phyloP scores from a whole-genome alignment of 352 stramenopile genomes.

The Globisporangium iwayamae region DNA sequence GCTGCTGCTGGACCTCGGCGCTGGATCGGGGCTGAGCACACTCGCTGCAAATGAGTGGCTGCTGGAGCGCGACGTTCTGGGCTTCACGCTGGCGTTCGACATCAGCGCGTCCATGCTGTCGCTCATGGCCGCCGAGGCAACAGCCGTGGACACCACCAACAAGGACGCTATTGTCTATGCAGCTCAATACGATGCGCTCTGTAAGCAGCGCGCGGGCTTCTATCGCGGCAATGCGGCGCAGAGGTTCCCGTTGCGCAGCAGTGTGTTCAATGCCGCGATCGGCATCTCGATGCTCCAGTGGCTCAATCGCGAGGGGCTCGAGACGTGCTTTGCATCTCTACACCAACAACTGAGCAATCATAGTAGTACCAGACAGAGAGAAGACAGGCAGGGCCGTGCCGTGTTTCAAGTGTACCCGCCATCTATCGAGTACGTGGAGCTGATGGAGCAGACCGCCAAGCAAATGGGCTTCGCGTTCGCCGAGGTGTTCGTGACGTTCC shows the following conservation, averaged over 20 bases:
- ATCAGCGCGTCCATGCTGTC: constrained; percentile 77
- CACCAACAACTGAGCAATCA: constrained; percentile 20
- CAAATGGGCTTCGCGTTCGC: constrained; percentile 44
- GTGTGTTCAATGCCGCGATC: constrained; percentile 46
- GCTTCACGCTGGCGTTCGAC: constrained; percentile 62
- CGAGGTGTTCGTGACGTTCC: constrained; percentile 67
- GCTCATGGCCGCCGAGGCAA: constrained; percentile 20
- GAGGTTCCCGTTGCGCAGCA: constrained; percentile 44
- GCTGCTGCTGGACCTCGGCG: constrained; percentile 65
- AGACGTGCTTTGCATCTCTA: constrained; percentile 59
- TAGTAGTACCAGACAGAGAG: too few relatives aligned
- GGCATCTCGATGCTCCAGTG: constrained; percentile 85
- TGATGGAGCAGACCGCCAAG: constrained; percentile 53
- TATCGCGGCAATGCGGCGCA: constrained; percentile 70
- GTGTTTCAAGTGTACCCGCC: constrained; percentile 78
- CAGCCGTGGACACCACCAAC: not conserved
- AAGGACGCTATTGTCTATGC: not conserved
- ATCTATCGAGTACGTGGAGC: constrained; percentile 40
- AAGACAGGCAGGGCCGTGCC: constrained; percentile 12
- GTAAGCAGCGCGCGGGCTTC: constrained; percentile 31
- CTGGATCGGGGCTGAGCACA: constrained; percentile 69
- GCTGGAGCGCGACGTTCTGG: constrained; percentile 22
- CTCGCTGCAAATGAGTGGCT: constrained; percentile 50
- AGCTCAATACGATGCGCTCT: not conserved
- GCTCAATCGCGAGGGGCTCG: constrained; percentile 53